These are phyloP conservation scores for Pythium oligandrum DNA, from an alignment of 352 stramenopile genomes.

Conservation along the genomic window DNA sequence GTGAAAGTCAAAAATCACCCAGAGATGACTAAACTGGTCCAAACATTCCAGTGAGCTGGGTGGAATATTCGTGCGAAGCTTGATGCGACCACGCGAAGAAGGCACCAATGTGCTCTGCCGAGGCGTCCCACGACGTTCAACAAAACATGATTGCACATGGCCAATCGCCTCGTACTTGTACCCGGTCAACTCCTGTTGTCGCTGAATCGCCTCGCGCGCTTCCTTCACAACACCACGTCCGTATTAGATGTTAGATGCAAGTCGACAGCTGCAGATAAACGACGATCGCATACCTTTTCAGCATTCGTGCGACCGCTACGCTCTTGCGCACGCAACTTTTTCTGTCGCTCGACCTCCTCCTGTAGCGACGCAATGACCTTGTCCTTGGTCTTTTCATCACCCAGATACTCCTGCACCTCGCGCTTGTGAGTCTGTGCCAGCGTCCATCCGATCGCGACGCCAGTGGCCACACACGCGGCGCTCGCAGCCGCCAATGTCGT, in stretches of 20 bases:
- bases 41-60: conserved; percentile 71
- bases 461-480: conserved; percentile 13
- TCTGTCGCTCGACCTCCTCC: conserved; percentile 64
- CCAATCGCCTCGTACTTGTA: conserved; percentile 74
- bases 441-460: conserved; percentile 17
- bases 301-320: conserved; percentile 66
- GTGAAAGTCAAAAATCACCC: conserved; percentile 91
- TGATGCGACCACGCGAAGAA: conserved; percentile 57
- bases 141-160: conserved; percentile 80
- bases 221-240: conserved; percentile 18
- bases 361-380: conserved; percentile 40
- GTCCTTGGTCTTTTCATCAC: conserved; percentile 17
- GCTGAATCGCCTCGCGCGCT: conserved; percentile 57
- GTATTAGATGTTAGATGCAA: no score
- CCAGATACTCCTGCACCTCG: not conserved
- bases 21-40: conserved; percentile 86
- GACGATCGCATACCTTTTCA: conserved; percentile 14
- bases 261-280: no score
- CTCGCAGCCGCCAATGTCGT: not conserved
- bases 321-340: conserved; percentile 66
- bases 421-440: not conserved
- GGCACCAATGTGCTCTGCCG: conserved; percentile 75
- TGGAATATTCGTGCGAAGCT: conserved; percentile 72
- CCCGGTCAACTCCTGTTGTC: conserved; percentile 46
- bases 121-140: conserved; percentile 79